phyloP scores from a whole-genome alignment of 768 basidiomycete genomes.

The Tulasnella sp. region DNA sequence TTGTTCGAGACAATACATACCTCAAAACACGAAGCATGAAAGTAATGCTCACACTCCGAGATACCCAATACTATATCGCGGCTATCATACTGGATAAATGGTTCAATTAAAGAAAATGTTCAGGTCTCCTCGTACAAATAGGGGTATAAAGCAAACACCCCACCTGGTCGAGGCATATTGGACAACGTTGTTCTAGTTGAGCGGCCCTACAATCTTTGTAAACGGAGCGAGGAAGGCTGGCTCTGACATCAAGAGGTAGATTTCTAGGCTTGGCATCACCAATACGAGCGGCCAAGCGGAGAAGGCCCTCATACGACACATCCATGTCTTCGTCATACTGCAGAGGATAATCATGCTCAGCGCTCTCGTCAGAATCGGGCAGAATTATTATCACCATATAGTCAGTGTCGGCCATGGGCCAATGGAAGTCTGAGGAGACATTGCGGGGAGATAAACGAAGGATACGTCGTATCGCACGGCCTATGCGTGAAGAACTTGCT shows the following conservation, averaged over 20 bases:
- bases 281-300: slow-evolving; percentile 18
- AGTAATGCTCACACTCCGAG: slow-evolving; percentile 16
- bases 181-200: slow-evolving; percentile 11
- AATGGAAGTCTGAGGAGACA: neutral
- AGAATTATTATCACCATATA: slow-evolving; percentile 6
- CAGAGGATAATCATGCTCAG: neutral
- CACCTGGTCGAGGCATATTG: slow-evolving; percentile 15
- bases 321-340: slow-evolving; percentile 21
- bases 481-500: neutral
- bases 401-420: slow-evolving; percentile 6
- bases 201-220: slow-evolving; percentile 17
- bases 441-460: neutral
- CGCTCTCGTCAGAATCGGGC: neutral
- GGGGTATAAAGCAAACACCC: neutral
- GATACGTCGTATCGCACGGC: neutral
- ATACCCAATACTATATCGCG: slow-evolving; percentile 16
- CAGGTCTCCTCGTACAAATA: neutral
- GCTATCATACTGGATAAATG: slow-evolving; percentile 17
- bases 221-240: slow-evolving; percentile 2
- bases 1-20: neutral
- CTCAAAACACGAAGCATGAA: slow-evolving; percentile 18
- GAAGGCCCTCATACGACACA: slow-evolving; percentile 18
- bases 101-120: neutral
- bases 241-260: slow-evolving; percentile 5
- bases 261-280: slow-evolving; percentile 20